phyloP scores from a whole-genome alignment of 2,329 filamentous ascomycete species.

The Aureobasidium sp. region DNA sequence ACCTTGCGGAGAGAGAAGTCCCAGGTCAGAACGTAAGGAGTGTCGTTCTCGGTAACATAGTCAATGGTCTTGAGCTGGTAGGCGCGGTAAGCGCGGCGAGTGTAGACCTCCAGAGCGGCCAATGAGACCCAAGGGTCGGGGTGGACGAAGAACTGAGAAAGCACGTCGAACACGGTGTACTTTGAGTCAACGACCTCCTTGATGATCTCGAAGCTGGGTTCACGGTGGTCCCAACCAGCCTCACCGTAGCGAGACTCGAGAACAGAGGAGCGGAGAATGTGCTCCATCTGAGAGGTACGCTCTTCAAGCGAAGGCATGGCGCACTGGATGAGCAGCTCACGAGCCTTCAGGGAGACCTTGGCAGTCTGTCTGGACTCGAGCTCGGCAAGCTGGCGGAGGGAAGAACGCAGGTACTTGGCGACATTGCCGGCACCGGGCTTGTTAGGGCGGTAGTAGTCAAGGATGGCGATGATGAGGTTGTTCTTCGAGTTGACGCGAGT shows the following conservation, averaged over 20 bases:
- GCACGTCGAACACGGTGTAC: slow-evolving; percentile 94
- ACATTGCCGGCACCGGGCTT: slow-evolving; percentile 84
- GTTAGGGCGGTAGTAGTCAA: slow-evolving; percentile 92
- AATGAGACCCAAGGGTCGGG: slow-evolving; percentile 89
- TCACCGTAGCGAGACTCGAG: slow-evolving; percentile 96
- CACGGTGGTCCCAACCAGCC: slow-evolving; percentile 90
- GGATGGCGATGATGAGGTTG: slow-evolving; percentile 79
- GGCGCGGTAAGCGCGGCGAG: slow-evolving; percentile 91
- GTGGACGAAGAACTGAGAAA: slow-evolving; percentile 91
- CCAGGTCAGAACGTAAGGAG: slow-evolving; percentile 79
- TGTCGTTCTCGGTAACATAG: slow-evolving; percentile 70
- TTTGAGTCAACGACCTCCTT: slow-evolving; percentile 98
- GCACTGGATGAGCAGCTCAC: slow-evolving; percentile 95
- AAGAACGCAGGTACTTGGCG: slow-evolving; percentile 73
- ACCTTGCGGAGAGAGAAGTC: slow-evolving; percentile 93
- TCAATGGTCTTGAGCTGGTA: slow-evolving; percentile 85
- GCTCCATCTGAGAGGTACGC: slow-evolving; percentile 93
- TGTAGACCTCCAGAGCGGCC: slow-evolving; percentile 90
- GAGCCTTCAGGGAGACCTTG: slow-evolving; percentile 94
- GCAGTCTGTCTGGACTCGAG: slow-evolving; percentile 78
- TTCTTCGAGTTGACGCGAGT: slow-evolving; percentile 90
- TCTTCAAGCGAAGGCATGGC: slow-evolving; percentile 93
- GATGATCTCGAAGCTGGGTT: slow-evolving; percentile 81
- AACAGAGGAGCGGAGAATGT: slow-evolving; percentile 91
- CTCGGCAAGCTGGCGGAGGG: slow-evolving; percentile 79